Percentiles rank a stretch among this genome's conserved stretches.
phyloP scores from a whole-genome alignment of 148 eudicot species.

The Linanthus parryae region DNA sequence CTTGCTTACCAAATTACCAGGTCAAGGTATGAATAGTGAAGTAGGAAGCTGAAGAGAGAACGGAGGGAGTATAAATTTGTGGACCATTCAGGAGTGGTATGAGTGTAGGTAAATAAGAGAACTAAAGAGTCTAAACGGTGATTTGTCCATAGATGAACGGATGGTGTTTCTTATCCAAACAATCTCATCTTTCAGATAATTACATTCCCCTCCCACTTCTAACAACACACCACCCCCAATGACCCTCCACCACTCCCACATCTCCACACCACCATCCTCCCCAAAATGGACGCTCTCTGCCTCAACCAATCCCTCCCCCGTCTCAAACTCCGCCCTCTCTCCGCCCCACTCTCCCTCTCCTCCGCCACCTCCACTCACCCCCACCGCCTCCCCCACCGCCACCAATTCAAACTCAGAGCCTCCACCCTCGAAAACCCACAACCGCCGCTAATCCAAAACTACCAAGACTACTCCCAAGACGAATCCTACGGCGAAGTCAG shows the following conservation, averaged over 20 bases:
- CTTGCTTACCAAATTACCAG: too few species aligned
- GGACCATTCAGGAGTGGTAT: too few species aligned
- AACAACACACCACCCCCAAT: not conserved
- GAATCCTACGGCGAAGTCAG: constrained; percentile 85
- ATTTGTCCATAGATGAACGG: constrained; percentile 4
- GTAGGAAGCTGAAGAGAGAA: too few species aligned
- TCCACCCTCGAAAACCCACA: constrained; percentile 26
- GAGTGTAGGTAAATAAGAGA: too few species aligned
- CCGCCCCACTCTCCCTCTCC: constrained; percentile 14
- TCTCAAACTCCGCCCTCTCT: constrained; percentile 4
- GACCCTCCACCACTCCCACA: not conserved
- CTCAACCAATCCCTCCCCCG: constrained; percentile 24
- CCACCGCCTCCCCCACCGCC: constrained; percentile 11
- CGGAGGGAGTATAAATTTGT: too few species aligned
- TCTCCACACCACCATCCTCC: not conserved
- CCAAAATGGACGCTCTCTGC: constrained; percentile 46
- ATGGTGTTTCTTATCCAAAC: constrained; percentile 17
- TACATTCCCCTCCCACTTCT: not conserved
- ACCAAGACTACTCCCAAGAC: constrained; percentile 40
- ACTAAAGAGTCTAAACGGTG: too few species aligned
- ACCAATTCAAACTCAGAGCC: constrained; percentile 20
- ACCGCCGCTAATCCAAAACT: not conserved
- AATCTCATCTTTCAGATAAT: not conserved
- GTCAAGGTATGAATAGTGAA: too few species aligned
- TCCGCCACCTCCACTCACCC: constrained; percentile 13